Percentiles rank a stretch among this genome's conserved stretches.
Conservation (phyloP, 179 eudicot genomes). For the Kewa caespitosa region DNA sequence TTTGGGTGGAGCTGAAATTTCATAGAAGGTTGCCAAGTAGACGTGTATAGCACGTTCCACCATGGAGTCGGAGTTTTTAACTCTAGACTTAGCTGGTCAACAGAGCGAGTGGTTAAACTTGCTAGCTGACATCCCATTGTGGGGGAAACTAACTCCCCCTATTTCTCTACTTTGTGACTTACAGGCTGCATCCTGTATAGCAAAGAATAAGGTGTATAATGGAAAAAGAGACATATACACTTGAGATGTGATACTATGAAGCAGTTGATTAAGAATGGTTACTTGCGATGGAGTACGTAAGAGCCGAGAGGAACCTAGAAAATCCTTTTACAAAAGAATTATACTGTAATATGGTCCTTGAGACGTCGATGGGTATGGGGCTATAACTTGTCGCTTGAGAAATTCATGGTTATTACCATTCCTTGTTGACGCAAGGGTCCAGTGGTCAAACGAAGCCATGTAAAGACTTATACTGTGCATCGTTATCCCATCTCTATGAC, state of each 20-base stretch:
- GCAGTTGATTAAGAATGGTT: too few relatives aligned
- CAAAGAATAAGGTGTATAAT: too few relatives aligned
- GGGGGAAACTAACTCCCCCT: background rate
- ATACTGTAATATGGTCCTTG: background rate
- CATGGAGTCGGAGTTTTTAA: slow-evolving; percentile 16
- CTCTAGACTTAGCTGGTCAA: too few relatives aligned
- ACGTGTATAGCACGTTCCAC: slow-evolving; percentile 10
- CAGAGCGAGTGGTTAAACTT: too few relatives aligned
- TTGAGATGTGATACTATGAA: too few relatives aligned
- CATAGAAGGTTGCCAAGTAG: slow-evolving; percentile 7
- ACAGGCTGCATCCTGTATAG: background rate
- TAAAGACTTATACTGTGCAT: background rate
- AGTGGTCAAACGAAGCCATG: background rate
- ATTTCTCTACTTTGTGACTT: slow-evolving; percentile 4
- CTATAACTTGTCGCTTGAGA: background rate
- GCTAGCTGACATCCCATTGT: background rate
- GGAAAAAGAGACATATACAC: too few relatives aligned
- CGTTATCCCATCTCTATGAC: background rate
- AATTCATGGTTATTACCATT: background rate
- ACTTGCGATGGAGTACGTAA: background rate
- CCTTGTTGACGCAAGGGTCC: background rate
- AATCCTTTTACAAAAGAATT: background rate
- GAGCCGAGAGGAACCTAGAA: too few relatives aligned
- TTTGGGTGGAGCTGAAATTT: slow-evolving; percentile 11
- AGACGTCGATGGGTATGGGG: too few relatives aligned